Evolutionary conservation across 805 yeast species (phyloP), one percentile per base, ranked within the genome.

Genomic region (Metschnikowia gelsemii): DNA sequence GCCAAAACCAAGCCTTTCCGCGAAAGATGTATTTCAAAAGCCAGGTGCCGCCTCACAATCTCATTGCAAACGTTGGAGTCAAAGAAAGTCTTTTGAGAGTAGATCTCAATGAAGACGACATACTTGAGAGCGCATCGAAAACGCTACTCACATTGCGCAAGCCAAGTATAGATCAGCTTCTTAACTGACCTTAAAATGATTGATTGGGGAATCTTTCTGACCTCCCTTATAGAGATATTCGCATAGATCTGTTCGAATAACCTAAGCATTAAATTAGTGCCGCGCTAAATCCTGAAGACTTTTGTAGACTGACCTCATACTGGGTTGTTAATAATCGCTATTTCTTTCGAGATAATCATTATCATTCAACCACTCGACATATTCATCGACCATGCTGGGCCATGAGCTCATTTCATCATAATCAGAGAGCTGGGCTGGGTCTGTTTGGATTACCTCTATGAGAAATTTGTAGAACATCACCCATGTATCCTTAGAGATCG

Each of bases 371-470:
- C 72, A 72, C 49, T 84, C 95, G 17, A 87, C 84, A 57, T 78
- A 91, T 44, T 81, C 87, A 59, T 91, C 99, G 50, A 91, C 79
- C 13, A 87, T 67, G 40, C 86, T 78, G 4, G 98, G 99, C 98
- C 98, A 91, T 0, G 96, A 86, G 18, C 84, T 89, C 51, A 77
- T 75, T 49, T 84, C 93, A 52, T 84, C 90, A 61, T 89, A 90
- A 2, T 62, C 64, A 12, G 63, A 62, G 4, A 91, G 66, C 1
- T 56, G 47, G 2, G 19, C 46, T 0, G 84, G 78, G 45, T 87
- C 85, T 2, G 58, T 47, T 2, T 43, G 32, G 1, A 77, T 62
- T 45, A 72, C 72, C 45, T 76, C 76, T 40, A 66, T 62, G 41
- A 83, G 62, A 54, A 89, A 87, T 42, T 80, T 79, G 40, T 73